Evolutionary conservation across 306 rosid species (phyloP).

Genomic region (Vigna hirtella): DNA sequence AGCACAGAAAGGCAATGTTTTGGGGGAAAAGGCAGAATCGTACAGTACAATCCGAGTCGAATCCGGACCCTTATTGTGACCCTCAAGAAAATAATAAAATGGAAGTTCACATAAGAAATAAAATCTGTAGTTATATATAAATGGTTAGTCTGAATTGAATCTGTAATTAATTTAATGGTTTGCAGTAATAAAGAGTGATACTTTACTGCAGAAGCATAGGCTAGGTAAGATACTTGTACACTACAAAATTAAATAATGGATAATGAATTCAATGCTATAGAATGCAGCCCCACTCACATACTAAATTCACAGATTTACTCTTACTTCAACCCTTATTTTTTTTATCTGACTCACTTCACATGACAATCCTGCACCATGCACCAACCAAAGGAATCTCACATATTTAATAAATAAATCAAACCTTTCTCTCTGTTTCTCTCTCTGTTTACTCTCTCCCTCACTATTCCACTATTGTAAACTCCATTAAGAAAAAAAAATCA

Average conservation of each 20-base stretch:
- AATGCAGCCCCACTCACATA: background rate
- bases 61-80: background rate
- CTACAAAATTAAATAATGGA: background rate
- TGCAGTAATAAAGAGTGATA: background rate
- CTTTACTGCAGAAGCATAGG: background rate
- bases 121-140: background rate
- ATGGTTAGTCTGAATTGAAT: background rate
- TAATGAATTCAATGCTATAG: background rate
- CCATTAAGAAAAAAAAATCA: slow-evolving; percentile 38
- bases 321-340: background rate
- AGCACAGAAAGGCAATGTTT: slow-evolving; percentile 18
- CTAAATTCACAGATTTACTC: slow-evolving; percentile 22
- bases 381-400: slow-evolving; percentile 44
- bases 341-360: slow-evolving; percentile 60
- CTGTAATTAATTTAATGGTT: no score
- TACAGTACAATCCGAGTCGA: background rate
- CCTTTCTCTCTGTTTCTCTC: slow-evolving; percentile 26
- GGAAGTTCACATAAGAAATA: background rate
- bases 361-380: slow-evolving; percentile 68
- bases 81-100: no score
- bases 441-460: slow-evolving; percentile 17
- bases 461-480: slow-evolving; percentile 37
- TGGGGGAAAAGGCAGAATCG: background rate
- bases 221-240: background rate
- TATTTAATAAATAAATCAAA: slow-evolving; percentile 21